These are phyloP conservation scores for Candida arabinofermentans DNA, from an alignment of 805 yeast genomes.

Conservation along the genomic window DNA sequence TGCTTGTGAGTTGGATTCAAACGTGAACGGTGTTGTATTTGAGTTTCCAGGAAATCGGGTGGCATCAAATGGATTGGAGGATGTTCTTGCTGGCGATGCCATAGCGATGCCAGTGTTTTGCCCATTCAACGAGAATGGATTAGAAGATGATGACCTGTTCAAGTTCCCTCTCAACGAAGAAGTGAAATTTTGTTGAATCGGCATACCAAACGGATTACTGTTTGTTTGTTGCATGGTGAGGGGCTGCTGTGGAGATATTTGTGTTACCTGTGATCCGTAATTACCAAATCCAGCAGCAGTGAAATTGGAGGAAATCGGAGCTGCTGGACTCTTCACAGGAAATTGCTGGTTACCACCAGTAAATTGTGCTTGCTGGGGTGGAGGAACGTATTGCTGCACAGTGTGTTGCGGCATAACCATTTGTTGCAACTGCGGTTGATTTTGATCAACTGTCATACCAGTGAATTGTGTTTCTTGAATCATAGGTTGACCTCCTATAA, in stretches of 20 bases:
- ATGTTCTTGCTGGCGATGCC: background rate
- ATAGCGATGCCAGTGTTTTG: conserved; percentile 4
- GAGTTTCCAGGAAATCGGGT: conserved; percentile 21
- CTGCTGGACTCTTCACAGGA: conserved; percentile 8
- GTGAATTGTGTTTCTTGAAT: conserved; percentile 6
- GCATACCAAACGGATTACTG: conserved; percentile 8
- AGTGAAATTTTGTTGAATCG: conserved; percentile 20
- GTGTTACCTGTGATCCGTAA: conserved; percentile 25
- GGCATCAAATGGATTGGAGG: conserved; percentile 26
- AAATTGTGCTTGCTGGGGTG: conserved; percentile 10
- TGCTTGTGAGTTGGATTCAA: conserved; percentile 5
- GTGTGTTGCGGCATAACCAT: conserved; percentile 1
- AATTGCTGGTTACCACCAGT: conserved; percentile 1
- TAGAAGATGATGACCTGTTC: conserved; percentile 20
- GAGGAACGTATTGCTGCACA: conserved; percentile 8
- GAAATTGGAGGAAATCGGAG: conserved; percentile 8
- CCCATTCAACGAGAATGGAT: conserved; percentile 27
- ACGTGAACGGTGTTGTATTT: conserved; percentile 20
- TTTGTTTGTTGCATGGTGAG: conserved; percentile 12
- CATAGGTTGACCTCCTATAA: conserved; percentile 2
- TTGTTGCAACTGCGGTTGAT: conserved; percentile 1
- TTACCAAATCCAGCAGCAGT: conserved; percentile 65
- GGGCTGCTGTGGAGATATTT: conserved; percentile 13
- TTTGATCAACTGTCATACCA: background rate
- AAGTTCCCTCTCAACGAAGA: conserved; percentile 20